Evolutionary conservation across 371 early-diverging fungal genomes (phyloP).

Genomic region (Mucor plumbeus): DNA sequence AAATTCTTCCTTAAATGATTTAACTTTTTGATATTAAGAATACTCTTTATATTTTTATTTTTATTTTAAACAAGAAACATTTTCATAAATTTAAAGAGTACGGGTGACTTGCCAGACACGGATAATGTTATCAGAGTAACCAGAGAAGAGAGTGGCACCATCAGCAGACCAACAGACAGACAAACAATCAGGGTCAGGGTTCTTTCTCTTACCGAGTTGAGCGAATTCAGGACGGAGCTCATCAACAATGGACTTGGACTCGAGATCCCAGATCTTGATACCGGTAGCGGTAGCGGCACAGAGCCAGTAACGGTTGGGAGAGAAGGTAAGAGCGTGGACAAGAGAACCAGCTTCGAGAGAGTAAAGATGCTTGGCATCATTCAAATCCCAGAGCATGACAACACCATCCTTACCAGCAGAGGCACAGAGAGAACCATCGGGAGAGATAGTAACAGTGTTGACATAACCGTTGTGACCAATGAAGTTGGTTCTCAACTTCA

Average conservation of each 20-base stretch:
- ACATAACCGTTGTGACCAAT: constrained; percentile 98
- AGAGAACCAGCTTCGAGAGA: constrained; percentile 94
- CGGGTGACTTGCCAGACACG: constrained; percentile 93
- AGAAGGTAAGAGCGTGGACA: constrained; percentile 98
- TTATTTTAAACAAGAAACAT: constrained; percentile 7
- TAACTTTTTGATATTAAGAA: background rate
- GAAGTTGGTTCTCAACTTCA: constrained; percentile 98
- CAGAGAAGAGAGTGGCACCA: constrained; percentile 97
- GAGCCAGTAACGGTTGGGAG: constrained; percentile 99
- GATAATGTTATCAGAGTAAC: constrained; percentile 96
- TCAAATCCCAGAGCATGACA: constrained; percentile 99
- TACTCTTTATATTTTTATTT: constrained; percentile 5
- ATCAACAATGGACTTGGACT: constrained; percentile 95
- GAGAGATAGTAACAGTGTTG: constrained; percentile 97
- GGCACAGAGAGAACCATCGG: constrained; percentile 99
- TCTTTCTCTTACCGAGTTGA: constrained; percentile 72
- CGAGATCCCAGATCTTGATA: constrained; percentile 99
- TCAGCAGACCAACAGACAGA: constrained; percentile 98
- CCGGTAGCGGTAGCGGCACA: constrained; percentile 96
- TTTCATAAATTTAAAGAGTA: constrained; percentile 29
- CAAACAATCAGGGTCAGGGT: constrained; percentile 84
- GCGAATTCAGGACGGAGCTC: constrained; percentile 93
- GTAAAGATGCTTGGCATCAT: constrained; percentile 99
- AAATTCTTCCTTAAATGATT: background rate
- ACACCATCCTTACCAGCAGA: constrained; percentile 99